Conservation (phyloP, 1,139 yeast genomes). For the Kurtzmaniella quercitrusa region DNA sequence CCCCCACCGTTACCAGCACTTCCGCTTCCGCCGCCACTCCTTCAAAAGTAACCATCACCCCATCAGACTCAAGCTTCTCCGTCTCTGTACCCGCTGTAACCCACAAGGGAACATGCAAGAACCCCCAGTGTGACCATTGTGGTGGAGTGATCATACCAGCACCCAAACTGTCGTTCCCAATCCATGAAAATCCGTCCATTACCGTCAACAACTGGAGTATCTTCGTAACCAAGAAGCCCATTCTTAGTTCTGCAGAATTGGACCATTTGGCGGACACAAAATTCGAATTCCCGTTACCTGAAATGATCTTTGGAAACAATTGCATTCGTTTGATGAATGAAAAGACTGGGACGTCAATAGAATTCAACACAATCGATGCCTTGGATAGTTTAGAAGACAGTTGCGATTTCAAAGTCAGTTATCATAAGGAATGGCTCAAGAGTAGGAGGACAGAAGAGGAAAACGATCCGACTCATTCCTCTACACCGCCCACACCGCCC, state of each 20-base stretch:
- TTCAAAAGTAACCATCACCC: neutral
- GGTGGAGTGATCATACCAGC: slow-evolving; percentile 72
- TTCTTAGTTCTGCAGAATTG: slow-evolving; percentile 67
- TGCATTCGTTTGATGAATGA: slow-evolving; percentile 48
- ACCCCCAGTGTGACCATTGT: slow-evolving; percentile 60
- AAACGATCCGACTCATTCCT: slow-evolving; percentile 44
- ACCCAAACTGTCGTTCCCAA: slow-evolving; percentile 60
- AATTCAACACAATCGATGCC: slow-evolving; percentile 79
- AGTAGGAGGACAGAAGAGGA: neutral
- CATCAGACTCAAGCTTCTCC: slow-evolving; percentile 5
- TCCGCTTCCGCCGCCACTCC: slow-evolving; percentile 1
- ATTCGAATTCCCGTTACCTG: slow-evolving; percentile 83
- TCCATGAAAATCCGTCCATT: slow-evolving; percentile 62
- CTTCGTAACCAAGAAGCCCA: slow-evolving; percentile 70
- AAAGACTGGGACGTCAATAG: slow-evolving; percentile 42
- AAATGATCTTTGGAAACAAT: slow-evolving; percentile 96
- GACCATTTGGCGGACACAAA: slow-evolving; percentile 60
- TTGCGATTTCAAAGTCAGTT: slow-evolving; percentile 59
- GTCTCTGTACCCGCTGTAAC: slow-evolving; percentile 31
- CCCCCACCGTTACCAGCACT: neutral
- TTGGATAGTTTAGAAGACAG: slow-evolving; percentile 54
- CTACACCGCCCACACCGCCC: slow-evolving; percentile 14
- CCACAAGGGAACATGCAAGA: slow-evolving; percentile 33
- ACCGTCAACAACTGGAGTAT: slow-evolving; percentile 73
- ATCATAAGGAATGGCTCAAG: slow-evolving; percentile 79